These are phyloP conservation scores for Gossypium davidsonii DNA, from an alignment of 441 rosid species.

Conservation along the genomic window DNA sequence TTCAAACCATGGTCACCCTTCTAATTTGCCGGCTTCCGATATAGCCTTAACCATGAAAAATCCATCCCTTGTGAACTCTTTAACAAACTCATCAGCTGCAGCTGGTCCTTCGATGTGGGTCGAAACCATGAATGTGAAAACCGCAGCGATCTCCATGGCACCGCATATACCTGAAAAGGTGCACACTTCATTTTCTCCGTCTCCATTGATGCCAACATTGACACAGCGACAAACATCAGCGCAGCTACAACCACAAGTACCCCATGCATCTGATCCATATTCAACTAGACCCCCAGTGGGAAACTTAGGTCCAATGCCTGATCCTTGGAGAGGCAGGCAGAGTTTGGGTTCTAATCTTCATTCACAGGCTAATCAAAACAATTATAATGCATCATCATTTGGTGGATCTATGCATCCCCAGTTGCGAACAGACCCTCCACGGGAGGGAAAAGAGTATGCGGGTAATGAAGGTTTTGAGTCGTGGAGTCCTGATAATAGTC, in stretches of 20 bases:
- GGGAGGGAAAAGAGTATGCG: constrained; percentile 36
- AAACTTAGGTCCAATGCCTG: constrained; percentile 30
- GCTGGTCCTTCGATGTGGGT: constrained; percentile 22
- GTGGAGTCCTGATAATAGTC: constrained; percentile 90
- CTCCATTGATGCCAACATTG: constrained; percentile 4
- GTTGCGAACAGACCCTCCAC: constrained; percentile 23
- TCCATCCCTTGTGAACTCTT: neutral
- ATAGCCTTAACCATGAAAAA: constrained; percentile 20
- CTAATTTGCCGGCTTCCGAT: constrained; percentile 23
- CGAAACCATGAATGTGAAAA: constrained; percentile 15
- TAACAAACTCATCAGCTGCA: constrained; percentile 15
- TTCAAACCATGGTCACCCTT: constrained; percentile 14
- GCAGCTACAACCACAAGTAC: constrained; percentile 28
- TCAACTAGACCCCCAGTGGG: constrained; percentile 33
- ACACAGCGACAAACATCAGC: constrained; percentile 14
- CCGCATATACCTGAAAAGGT: constrained; percentile 20
- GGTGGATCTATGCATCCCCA: constrained; percentile 29
- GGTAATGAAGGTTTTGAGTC: constrained; percentile 58
- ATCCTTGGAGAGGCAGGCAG: constrained; percentile 52
- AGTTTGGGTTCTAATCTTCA: constrained; percentile 31
- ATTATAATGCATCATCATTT: constrained; percentile 20
- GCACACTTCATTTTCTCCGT: constrained; percentile 18
- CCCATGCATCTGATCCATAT: constrained; percentile 29
- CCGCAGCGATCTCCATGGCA: constrained; percentile 11
- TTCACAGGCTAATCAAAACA: constrained; percentile 35